Base-by-base conservation (phyloP, 306 rosid genomes). In the Cicer pinnatifidum region DNA sequence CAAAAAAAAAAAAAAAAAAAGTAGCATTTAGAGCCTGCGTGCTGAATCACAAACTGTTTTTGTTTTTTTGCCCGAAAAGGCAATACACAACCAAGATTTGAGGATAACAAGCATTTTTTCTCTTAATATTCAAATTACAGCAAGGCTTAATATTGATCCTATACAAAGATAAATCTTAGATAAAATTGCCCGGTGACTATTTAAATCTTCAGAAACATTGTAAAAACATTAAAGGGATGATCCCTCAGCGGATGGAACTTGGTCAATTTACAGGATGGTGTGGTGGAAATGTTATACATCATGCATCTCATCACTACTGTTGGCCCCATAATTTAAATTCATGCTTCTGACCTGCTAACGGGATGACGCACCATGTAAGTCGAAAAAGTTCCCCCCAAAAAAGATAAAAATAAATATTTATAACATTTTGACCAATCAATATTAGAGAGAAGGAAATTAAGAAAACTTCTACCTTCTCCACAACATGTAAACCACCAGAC, bases 281-380 rank as follows among this genome's bases (percentile, higher is more conserved):
- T 19, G 47, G 66, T 44, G 6, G 58, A 23, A 20, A 61, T 58
- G 75, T 52, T 78, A 73, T 11, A 57, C 64, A 62, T 77, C 75
- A 46, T 6, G 62, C 52, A 79, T 19, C 33, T 37, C 76, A 52
- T 77, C 76, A 70, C 61, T 35, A 41, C 67, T 15, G 53, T 12
- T 69, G 35, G 58, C 77, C 38, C 76, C 88, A 52, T 84, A 83
- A 15, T 60, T 79, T 75, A 62, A 56, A 83, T 78, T 81, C 72
- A 85, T 80, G 79, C 82, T 78, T 81, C 78, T 85, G 54, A 89
- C 28, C 89, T 87, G 89, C 52, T 60, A 77, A 50, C 66, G 16
- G 62, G 60, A 51, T 5, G 53, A 61, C 56, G 63, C 13, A 19
- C 17, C 23, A 9, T 44, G 50, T 75, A 50, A 79, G 76, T 37